A percentile compares a stretch with the other conserved stretches of the same genome.
Conservation (phyloP, 495 filamentous ascomycete species). For the Aspergillus wentii region DNA sequence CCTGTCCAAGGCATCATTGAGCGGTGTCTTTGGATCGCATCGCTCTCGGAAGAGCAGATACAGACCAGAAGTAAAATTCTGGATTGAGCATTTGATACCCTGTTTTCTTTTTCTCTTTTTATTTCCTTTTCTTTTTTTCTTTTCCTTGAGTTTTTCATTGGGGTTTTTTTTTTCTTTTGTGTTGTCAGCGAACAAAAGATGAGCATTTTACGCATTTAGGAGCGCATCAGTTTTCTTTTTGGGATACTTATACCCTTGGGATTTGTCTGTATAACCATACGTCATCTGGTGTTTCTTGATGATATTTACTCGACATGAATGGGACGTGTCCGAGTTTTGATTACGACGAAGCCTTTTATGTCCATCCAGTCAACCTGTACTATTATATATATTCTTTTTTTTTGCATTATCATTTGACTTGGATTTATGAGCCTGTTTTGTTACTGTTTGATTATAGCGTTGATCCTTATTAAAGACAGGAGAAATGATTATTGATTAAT, state of each 20-base stretch:
- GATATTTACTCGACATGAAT: slow-evolving; percentile 3
- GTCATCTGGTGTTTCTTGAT: neutral
- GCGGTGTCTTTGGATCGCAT: slow-evolving; percentile 92
- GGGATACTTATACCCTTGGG: no score
- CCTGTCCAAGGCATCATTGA: slow-evolving; percentile 83
- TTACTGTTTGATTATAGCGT: no score
- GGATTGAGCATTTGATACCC: slow-evolving; percentile 27
- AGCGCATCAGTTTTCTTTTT: no score
- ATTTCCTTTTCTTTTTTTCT: slow-evolving; percentile 5
- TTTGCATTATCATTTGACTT: neutral
- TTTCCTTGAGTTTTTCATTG: slow-evolving; percentile 3
- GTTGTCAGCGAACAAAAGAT: neutral
- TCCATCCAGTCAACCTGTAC: no score
- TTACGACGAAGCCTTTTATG: no score
- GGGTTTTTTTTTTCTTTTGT: slow-evolving; percentile 4
- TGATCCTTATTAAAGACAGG: no score
- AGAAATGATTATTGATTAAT: no score
- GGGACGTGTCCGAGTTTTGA: no score
- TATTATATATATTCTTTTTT: neutral
- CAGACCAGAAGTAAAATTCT: slow-evolving; percentile 49
- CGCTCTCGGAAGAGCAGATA: slow-evolving; percentile 82
- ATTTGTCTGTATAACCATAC: no score
- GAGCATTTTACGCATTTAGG: no score
- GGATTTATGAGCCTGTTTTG: neutral
- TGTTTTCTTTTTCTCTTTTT: slow-evolving; percentile 5